Base-by-base conservation (phyloP, 441 rosid genomes). In the Gossypium gossypioides region DNA sequence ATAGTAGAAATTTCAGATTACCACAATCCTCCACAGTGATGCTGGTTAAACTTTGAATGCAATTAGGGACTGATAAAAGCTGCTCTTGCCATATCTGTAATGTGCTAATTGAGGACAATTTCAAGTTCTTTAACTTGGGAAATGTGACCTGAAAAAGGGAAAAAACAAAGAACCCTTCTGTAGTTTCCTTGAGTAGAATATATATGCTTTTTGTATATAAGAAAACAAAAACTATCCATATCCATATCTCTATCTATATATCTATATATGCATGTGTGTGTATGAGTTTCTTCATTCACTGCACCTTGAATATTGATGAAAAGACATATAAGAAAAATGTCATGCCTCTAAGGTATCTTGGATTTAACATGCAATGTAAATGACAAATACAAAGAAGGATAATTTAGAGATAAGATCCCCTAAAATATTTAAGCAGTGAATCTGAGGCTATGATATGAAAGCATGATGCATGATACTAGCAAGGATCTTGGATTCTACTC, bases 21-120 rank as follows among this genome's bases (percentile, higher is more conserved):
- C 15, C 42, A 57, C 66, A 71, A 21, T 72, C 52, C 32, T 72
- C 59, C 55, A 79, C 42, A 0, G 24, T 32, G 4, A 79, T 40
- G 21, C 2, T 7, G 3, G 46, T 56, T 68, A 79, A 56, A 7
- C 73, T 75, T n/a, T 63, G 58, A 48, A 32, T 32, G 15, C 27
- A 52, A 25, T 27, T 37, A 46, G 62, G 25, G 16, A 54, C 15
- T 57, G 50, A 52, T 10, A 62, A 44, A 71, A 71, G 65, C 65
- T 69, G 52, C 27, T 24, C 18, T 0, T 71, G 51, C 78, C 81
- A 75, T 52, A 73, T 21, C 44, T 22, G n/a, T 61, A 50, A 44
- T n/a, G 69, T 34, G 50, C 3, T 42, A 21, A 72, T 46, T 6
- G 64, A 48, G 12, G 21, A 57, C 5, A 68, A 21, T 58, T 72